phyloP scores from a whole-genome alignment of 768 basidiomycete genomes.

The Serendipita vermifera region DNA sequence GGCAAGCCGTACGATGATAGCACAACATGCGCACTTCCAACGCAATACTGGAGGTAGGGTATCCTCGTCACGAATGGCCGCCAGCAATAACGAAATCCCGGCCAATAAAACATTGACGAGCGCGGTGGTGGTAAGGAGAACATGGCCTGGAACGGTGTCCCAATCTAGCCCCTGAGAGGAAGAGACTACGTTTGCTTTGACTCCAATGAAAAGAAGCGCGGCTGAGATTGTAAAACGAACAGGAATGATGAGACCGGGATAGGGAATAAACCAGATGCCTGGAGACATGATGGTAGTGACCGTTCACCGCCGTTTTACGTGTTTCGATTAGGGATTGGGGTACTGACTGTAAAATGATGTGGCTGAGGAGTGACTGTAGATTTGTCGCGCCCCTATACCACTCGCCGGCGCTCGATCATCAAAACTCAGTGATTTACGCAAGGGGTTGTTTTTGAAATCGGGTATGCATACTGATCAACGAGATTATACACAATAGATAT shows the following conservation, averaged over 20 bases:
- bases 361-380: too few relatives aligned
- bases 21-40: neutral
- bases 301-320: too few relatives aligned
- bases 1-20: neutral
- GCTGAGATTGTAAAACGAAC: neutral
- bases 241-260: neutral
- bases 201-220: neutral
- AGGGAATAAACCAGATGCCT: neutral
- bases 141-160: neutral
- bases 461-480: too few relatives aligned
- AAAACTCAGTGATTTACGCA: too few relatives aligned
- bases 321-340: too few relatives aligned
- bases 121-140: neutral
- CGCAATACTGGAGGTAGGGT: neutral
- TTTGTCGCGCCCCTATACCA: too few relatives aligned
- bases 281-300: neutral
- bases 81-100: neutral
- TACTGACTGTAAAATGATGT: too few relatives aligned
- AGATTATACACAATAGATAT: too few relatives aligned
- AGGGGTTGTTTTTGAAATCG: neutral
- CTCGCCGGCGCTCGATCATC: too few relatives aligned
- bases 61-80: conserved; percentile 2
- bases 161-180: neutral
- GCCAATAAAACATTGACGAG: neutral
- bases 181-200: conserved; percentile 2